Percentiles rank a stretch among this genome's conserved stretches.
These are phyloP conservation scores for Primulina eburnea DNA, from an alignment of 257 asterid species.

Conservation along the genomic window DNA sequence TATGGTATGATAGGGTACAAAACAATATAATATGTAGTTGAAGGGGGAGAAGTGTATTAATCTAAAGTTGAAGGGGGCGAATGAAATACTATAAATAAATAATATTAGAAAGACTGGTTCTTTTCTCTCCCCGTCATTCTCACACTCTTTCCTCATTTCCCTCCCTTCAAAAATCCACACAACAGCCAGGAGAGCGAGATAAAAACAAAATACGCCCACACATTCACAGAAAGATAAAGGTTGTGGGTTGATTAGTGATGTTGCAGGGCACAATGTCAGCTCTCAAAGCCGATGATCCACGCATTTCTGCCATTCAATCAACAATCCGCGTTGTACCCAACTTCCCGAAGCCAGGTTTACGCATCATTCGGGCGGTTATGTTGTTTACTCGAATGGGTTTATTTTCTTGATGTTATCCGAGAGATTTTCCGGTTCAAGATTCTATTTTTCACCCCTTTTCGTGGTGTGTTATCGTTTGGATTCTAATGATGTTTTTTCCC, in stretches of 20 bases:
- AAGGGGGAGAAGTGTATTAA: too few species aligned
- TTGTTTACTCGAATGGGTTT: not conserved
- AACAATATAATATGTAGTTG: too few species aligned
- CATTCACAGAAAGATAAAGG: not conserved
- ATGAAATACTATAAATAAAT: slow-evolving; percentile 19
- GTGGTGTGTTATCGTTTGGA: not conserved
- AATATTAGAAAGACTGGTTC: not conserved
- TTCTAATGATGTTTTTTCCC: not conserved
- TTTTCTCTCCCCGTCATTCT: slow-evolving; percentile 7
- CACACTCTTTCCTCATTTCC: slow-evolving; percentile 3
- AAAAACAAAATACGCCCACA: not conserved
- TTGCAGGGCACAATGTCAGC: slow-evolving; percentile 48
- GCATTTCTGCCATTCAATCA: slow-evolving; percentile 68
- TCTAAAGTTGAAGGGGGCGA: not conserved
- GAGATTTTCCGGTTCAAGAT: slow-evolving; percentile 8
- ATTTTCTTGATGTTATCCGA: not conserved
- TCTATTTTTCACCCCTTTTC: not conserved
- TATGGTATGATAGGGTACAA: too few species aligned
- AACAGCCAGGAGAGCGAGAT: not conserved
- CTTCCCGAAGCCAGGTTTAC: slow-evolving; percentile 67
- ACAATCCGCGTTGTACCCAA: slow-evolving; percentile 77
- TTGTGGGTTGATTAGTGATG: not conserved
- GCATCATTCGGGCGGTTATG: not conserved
- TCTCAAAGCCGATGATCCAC: slow-evolving; percentile 58
- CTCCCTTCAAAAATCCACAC: not conserved